Evolutionary conservation across 768 basidiomycete species (phyloP), one percentile per base, ranked within the genome.

Genomic region (Sarcodon aspratus): DNA sequence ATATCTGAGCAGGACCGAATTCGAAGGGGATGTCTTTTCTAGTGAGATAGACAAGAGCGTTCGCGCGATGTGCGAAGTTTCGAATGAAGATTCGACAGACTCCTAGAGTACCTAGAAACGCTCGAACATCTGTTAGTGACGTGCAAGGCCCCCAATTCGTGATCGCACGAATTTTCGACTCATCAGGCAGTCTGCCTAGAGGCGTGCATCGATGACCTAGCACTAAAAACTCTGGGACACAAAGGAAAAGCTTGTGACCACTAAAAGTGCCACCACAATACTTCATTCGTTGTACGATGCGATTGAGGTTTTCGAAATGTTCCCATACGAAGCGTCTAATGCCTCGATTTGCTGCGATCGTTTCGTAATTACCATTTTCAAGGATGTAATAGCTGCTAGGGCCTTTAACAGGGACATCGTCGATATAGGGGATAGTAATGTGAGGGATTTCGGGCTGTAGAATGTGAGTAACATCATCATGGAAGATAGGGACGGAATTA

Each of bases 171-270:
- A 60, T 48, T 3, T 54, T 58, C 0, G 34, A 40, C 5, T 60
- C 46, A 3, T 69, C 62, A 0, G 66, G 65, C 0, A 61, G 27
- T 0, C 55, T 52, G 0, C 67, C 72, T 33, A 3, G 21, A 3
- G 5, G 21, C 5, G 21, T 27, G 48, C 69, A 72, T 0, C 45
- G 45, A 40, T 75, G 68, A 0, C 71, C 69, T 0, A 76, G 47
- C 1, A 73, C 59, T 0, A 56, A 51, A 0, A 61, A 56, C 36
- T 62, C 55, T 0, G 59, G 60, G 0, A 51, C 43, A 1, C 49
- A 42, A 7, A 51, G 33, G 35, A 46, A 6, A 0, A 34, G 36
- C 32, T 56, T 56, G 1, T 27, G 17, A 1, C 52, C 55, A 0
- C n/a, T n/a, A n/a, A n/a, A n/a, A n/a, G n/a, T n/a, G n/a, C n/a